Percentiles rank a stretch among this genome's conserved stretches.
Conservation (phyloP, 1,139 yeast genomes). For the Kurtzmaniella quercitrusa region DNA sequence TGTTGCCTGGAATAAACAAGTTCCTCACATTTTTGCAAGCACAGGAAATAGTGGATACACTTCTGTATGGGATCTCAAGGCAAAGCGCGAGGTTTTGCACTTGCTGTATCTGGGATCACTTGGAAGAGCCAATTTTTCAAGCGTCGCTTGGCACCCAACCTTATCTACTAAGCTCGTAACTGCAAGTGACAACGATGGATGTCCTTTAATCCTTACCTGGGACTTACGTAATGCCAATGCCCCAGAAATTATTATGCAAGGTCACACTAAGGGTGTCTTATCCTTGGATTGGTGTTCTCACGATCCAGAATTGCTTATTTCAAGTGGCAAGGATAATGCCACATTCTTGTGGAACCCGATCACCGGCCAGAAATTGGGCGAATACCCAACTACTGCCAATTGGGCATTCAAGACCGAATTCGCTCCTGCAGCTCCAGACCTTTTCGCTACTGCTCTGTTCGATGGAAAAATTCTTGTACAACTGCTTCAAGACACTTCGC, state of each 20-base stretch:
- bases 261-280: slow-evolving; percentile 85
- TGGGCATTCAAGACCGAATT: slow-evolving; percentile 90
- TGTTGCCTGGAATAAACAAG: slow-evolving; percentile 86
- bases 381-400: slow-evolving; percentile 87
- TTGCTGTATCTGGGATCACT: slow-evolving; percentile 52
- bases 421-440: slow-evolving; percentile 84
- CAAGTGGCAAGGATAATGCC: slow-evolving; percentile 89
- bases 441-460: slow-evolving; percentile 90
- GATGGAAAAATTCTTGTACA: slow-evolving; percentile 85
- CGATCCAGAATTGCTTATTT: slow-evolving; percentile 73
- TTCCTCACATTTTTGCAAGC: slow-evolving; percentile 84
- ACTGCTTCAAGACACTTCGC: slow-evolving; percentile 79
- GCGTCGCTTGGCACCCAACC: slow-evolving; percentile 82
- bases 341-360: slow-evolving; percentile 90
- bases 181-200: slow-evolving; percentile 77
- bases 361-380: slow-evolving; percentile 66
- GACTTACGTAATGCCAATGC: slow-evolving; percentile 90
- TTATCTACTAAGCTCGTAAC: slow-evolving; percentile 83
- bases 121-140: slow-evolving; percentile 62
- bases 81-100: slow-evolving; percentile 84
- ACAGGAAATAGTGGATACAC: slow-evolving; percentile 84
- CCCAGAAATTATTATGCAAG: slow-evolving; percentile 72
- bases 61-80: slow-evolving; percentile 90
- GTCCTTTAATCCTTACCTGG: slow-evolving; percentile 86
- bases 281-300: slow-evolving; percentile 91